Evolutionary conservation across 257 asterid genomes (phyloP), one percentile per base, ranked within the genome.

Genomic region (Euphrasia confusa): DNA sequence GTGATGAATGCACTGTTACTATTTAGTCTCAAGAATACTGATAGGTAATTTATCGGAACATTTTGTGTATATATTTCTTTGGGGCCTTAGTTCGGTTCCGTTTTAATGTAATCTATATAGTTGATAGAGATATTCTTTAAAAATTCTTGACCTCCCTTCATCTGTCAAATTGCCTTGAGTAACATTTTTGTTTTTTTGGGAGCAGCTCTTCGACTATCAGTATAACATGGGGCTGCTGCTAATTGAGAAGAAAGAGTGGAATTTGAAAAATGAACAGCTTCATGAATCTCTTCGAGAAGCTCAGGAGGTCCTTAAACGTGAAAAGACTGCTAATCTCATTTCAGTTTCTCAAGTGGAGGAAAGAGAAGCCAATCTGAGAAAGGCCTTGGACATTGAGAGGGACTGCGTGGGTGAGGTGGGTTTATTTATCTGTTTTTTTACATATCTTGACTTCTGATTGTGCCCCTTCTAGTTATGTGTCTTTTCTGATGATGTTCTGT

Each of bases 201-300:
- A 32, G 72, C 89, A 91, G 98, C 89, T 91, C 35, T 78, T 72
- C 35, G 93, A 88, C 75, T 91, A 91, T 69, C 96, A 91, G 71
- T 84, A 88, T 72, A 81, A 69, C 66, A 91, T 91, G 96, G 98
- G 98, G 5, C 69, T 91, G 67, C 82, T 91, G 60, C 80, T 91
- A 48, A 86, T 91, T 59, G 96, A 88, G 88, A 91, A 91, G 68
- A 88, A 86, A 40, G 95, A 88, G 72, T 88, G 92, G 90, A 74
- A 88, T 33, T 64, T 81, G 28, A 86, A 86, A 71, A 72, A 73
- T 50, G 86, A 79, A 57, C 80, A 86, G 69, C 83, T 88, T 60
- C 75, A 79, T 53, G 83, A 81, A 68, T 77, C 89, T 45, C 80
- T 84, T 63, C 67, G 58, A 60, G 96, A 84, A 79, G 83, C 67